Base-by-base conservation (phyloP, 2,329 filamentous ascomycete species). In the Capronia epimyces region DNA sequence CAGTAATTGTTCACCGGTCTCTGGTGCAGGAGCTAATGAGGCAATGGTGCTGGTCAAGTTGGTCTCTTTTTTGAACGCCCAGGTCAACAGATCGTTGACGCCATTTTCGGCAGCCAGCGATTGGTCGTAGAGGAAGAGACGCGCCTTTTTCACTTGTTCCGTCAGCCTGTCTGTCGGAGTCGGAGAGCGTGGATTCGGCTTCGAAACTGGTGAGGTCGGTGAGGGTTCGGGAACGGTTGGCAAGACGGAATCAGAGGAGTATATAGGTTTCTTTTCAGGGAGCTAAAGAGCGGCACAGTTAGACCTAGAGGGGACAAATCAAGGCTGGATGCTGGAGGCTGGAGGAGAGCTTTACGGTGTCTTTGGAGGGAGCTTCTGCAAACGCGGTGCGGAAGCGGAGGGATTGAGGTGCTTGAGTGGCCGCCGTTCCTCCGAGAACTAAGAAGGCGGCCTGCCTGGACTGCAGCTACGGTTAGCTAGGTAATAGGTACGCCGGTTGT, bases 141-240 rank as follows among this genome's bases (percentile, higher is more conserved):
- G 89, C 53, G 80, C 87, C 61, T 78, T 80, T 63, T 87, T 83
- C 65, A 98, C 85, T 67, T 96, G 83, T 27, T 77, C 78, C 52
- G 93, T 89, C 31, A 98, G 81, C 43, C 89, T 85, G 71, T 95
- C 90, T 59, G 93, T 97, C 12, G 89, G 89, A 18, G 89, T 89
- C 12, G 88, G 87, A 56, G 68, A 68, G 40, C 32, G 49, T 43
- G 39, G 53, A 20, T 49, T 47, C 18, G 48, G 52, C 20, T 42
- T 52, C 8, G 53, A 48, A 9, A 46, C 48, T 21, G 53, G 41
- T 15, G 56, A 55, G 12, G 52, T 50, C 6, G 50, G 18, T n/a
- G 55, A 53, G 13, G 57, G 50, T 36, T 53, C 40, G 3, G 54
- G 44, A 16, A 43, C 20, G 2, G 56, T 49, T 15, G 53, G 45